Evolutionary conservation across 306 rosid species (phyloP).

Genomic region (Geum urbanum): DNA sequence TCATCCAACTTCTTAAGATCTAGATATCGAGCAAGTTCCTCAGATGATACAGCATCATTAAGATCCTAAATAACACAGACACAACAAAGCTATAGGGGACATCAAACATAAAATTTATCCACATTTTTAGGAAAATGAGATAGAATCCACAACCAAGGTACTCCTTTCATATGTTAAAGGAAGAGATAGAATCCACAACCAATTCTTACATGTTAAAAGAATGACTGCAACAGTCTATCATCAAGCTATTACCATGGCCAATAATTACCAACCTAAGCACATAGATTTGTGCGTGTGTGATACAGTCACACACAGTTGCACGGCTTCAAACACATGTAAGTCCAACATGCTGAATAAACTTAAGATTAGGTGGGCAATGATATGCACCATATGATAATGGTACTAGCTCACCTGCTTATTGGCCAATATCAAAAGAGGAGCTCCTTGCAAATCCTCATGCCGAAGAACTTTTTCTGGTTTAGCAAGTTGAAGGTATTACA

Average conservation of each 20-base stretch:
- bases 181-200: not conserved
- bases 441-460: slow-evolving; percentile 96
- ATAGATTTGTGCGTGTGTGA: not conserved
- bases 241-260: not conserved
- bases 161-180: not conserved
- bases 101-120: slow-evolving; percentile 13
- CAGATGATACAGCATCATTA: slow-evolving; percentile 73
- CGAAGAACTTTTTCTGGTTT: slow-evolving; percentile 86
- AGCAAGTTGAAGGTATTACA: slow-evolving; percentile 24
- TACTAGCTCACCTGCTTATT: slow-evolving; percentile 78
- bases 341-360: not conserved
- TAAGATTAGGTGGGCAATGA: not conserved
- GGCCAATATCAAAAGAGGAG: slow-evolving; percentile 88
- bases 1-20: slow-evolving; percentile 97
- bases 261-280: not conserved
- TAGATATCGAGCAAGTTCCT: slow-evolving; percentile 77
- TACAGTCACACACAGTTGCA: not conserved
- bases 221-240: not conserved
- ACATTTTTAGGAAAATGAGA: not conserved
- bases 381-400: not conserved
- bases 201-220: not conserved
- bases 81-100: not conserved
- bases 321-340: not conserved
- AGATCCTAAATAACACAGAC: slow-evolving; percentile 45
- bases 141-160: not conserved